These are phyloP conservation scores for Phyllosticta citrichinensis DNA, from an alignment of 2,329 filamentous ascomycete genomes.

Conservation along the genomic window DNA sequence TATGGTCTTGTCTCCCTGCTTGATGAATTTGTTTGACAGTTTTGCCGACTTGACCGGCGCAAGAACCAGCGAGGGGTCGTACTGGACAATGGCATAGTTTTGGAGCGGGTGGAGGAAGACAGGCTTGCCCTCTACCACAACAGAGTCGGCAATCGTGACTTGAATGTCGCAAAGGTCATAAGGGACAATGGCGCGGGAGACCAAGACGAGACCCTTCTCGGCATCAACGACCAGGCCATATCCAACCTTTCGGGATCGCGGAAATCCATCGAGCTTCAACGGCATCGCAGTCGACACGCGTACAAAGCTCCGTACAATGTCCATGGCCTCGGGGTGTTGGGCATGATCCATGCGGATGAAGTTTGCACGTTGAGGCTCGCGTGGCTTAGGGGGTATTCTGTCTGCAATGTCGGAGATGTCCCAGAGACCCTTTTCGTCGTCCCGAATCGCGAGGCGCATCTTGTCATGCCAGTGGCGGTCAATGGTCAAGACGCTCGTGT, in stretches of 20 bases:
- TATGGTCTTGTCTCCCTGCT: conserved; percentile 86
- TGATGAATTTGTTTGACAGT: conserved; percentile 70
- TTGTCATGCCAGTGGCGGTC: conserved; percentile 94
- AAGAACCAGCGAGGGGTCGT: conserved; percentile 86
- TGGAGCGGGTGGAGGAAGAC: conserved; percentile 93
- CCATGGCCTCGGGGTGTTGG: conserved; percentile 79
- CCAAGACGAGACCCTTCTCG: conserved; percentile 86
- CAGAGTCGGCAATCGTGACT: conserved; percentile 91
- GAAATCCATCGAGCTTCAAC: conserved; percentile 94
- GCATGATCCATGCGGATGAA: conserved; percentile 90
- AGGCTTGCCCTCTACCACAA: conserved; percentile 88
- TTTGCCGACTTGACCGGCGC: conserved; percentile 85
- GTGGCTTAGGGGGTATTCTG: conserved; percentile 62
- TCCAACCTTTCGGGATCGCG: conserved; percentile 84
- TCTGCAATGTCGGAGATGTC: conserved; percentile 83
- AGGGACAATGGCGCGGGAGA: conserved; percentile 87
- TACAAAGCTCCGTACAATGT: conserved; percentile 90
- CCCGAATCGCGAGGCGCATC: conserved; percentile 86
- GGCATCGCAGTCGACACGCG: conserved; percentile 89
- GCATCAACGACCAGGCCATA: conserved; percentile 97
- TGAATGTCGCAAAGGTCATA: conserved; percentile 96
- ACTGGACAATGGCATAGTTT: conserved; percentile 93
- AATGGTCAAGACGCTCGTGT: conserved; percentile 84
- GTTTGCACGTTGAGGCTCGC: conserved; percentile 66
- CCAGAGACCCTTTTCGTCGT: conserved; percentile 85